These are phyloP conservation scores for Penicillium maclennaniae DNA, from an alignment of 495 filamentous ascomycete genomes.

Conservation along the genomic window DNA sequence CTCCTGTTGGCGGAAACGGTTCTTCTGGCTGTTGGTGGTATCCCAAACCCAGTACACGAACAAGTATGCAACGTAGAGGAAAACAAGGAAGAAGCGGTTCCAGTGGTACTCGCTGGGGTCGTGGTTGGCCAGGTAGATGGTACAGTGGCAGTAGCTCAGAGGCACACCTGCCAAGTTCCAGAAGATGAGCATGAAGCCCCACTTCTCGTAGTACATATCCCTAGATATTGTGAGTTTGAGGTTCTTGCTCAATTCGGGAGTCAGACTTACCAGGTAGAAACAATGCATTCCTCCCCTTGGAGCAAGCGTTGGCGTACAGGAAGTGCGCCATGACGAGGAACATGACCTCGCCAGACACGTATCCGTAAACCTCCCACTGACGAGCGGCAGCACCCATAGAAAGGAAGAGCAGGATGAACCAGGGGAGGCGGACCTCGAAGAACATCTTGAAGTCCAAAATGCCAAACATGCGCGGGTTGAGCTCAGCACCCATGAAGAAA, in stretches of 20 bases:
- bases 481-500: conserved; percentile 98
- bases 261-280: conserved; percentile 72
- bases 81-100: conserved; percentile 61
- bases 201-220: conserved; percentile 99
- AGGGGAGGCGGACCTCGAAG: conserved; percentile 94
- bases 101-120: conserved; percentile 76
- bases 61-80: conserved; percentile 70
- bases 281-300: conserved; percentile 96
- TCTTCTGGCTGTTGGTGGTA: conserved; percentile 90
- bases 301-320: conserved; percentile 93
- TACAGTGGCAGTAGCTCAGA: conserved; percentile 94
- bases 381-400: conserved; percentile 72
- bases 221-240: conserved; percentile 24
- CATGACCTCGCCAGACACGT: conserved; percentile 80
- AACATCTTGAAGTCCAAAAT: conserved; percentile 99
- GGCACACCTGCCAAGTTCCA: conserved; percentile 98
- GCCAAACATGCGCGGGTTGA: conserved; percentile 92
- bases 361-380: conserved; percentile 87
- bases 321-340: conserved; percentile 93
- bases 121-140: conserved; percentile 88
- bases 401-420: conserved; percentile 88
- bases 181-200: conserved; percentile 99
- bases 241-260: background rate
- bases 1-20: conserved; percentile 81
- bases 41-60: conserved; percentile 93